Conservation (phyloP, 345 rosid genomes). For the Eucalyptus cloeziana region DNA sequence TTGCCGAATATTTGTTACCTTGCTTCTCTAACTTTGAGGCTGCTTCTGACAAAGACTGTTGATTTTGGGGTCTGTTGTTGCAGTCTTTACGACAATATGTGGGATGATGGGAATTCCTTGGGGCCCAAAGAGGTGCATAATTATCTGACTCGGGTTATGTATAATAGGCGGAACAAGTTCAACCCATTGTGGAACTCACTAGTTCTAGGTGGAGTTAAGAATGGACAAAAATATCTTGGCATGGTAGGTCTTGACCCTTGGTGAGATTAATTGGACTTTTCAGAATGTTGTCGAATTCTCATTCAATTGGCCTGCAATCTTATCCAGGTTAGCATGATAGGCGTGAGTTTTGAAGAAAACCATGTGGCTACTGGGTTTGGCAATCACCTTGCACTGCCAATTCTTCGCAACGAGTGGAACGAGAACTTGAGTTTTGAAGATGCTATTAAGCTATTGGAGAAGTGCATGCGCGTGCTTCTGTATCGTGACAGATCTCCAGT, state of each 20-base stretch:
- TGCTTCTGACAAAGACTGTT: background rate
- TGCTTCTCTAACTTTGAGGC: background rate
- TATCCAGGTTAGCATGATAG: constrained; percentile 75
- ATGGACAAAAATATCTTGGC: constrained; percentile 89
- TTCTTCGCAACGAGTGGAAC: constrained; percentile 90
- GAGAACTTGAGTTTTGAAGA: constrained; percentile 87
- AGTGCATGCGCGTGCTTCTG: constrained; percentile 92
- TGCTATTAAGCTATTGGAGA: constrained; percentile 81
- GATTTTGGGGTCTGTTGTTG: constrained; percentile 3
- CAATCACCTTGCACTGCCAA: constrained; percentile 88
- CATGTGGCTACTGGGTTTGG: constrained; percentile 97
- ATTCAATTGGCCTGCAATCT: background rate
- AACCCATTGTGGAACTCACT: constrained; percentile 95
- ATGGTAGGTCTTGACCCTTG: constrained; percentile 24
- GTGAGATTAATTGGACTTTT: background rate
- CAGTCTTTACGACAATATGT: constrained; percentile 90
- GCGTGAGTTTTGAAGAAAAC: constrained; percentile 80
- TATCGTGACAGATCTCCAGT: constrained; percentile 96
- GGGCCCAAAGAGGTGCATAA: constrained; percentile 98
- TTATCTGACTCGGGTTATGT: constrained; percentile 88
- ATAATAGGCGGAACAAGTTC: constrained; percentile 91
- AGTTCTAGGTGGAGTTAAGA: constrained; percentile 92
- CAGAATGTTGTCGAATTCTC: background rate
- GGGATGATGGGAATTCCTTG: constrained; percentile 94
- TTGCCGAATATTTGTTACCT: background rate